Evolutionary conservation across 2,329 filamentous ascomycete genomes (phyloP), one percentile per base, ranked within the genome.

Genomic region (Beauveria scarabaeidicola): DNA sequence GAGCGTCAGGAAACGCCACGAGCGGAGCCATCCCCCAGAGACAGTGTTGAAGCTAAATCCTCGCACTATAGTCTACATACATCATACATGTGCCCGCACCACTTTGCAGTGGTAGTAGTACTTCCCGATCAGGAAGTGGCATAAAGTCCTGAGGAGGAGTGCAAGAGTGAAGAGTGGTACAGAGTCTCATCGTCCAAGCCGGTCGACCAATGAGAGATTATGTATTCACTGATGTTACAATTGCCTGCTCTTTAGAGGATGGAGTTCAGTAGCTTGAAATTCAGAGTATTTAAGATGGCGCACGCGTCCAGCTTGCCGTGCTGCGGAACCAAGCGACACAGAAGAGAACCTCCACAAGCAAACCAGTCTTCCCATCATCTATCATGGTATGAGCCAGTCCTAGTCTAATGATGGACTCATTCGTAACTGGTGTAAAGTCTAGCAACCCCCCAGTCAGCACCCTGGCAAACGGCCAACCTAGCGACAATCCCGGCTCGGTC

Each of bases 401-500:
- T 13, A 27, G 21, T 4, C 11, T 17, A 13, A 5, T 9, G 10
- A 10, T 23, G 21, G 6, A 17, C 3, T 7, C 17, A 15, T 13
- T 47, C 13, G 8, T 48, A 48, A 48, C 25, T 19, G 15, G 7
- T 17, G 19, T 0, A 5, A n/a, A 48, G 46, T 29, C 46, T 48
- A 32, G 15, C 46, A 29, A n/a, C 1, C 5, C 6, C 13, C 46
- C 17, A 9, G n/a, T 54, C 38, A 43, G 52, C 38, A 54, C 52
- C 11, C 38, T 54, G 13, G 52, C 52, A 9, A 54, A 54, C 9
- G 66, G 66, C 47, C 47, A 50, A 5, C 47, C 47, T 5, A 50
- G 64, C 9, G 63, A 65, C 5, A 68, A 62, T 8, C 66, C 64
- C 2, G 66, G 65, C 1, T 63, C 62, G 2, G 61, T 62, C 1